These are phyloP conservation scores for Pyrenophora teres DNA, from an alignment of 2,329 filamentous ascomycete genomes.

Conservation along the genomic window DNA sequence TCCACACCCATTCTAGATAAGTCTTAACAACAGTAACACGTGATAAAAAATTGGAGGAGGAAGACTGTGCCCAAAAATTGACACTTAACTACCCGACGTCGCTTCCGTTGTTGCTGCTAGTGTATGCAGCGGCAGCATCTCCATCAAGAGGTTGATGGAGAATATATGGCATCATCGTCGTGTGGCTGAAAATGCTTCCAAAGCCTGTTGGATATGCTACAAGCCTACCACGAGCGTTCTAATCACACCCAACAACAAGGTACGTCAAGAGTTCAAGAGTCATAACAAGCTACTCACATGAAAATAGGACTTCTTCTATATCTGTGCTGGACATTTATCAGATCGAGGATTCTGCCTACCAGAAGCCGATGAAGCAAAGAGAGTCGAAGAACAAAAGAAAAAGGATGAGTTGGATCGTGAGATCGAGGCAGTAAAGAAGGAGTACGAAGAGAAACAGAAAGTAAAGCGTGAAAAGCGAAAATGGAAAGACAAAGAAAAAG, in stretches of 20 bases:
- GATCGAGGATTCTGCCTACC: slow-evolving; percentile 78
- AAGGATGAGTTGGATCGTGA: slow-evolving; percentile 55
- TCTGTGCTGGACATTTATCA: slow-evolving; percentile 81
- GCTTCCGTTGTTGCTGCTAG: background rate
- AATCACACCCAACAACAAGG: slow-evolving; percentile 88
- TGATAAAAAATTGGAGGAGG: no score
- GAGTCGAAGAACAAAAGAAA: slow-evolving; percentile 59
- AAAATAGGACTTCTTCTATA: slow-evolving; percentile 83
- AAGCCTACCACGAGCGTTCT: slow-evolving; percentile 86
- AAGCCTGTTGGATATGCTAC: slow-evolving; percentile 88
- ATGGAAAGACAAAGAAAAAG: slow-evolving; percentile 57
- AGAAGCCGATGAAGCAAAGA: slow-evolving; percentile 71
- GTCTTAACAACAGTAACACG: no score
- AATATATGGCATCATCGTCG: slow-evolving; percentile 86
- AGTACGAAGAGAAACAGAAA: slow-evolving; percentile 59
- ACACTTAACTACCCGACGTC: background rate
- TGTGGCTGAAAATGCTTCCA: slow-evolving; percentile 82
- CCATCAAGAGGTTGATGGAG: slow-evolving; percentile 51
- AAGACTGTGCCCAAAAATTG: background rate
- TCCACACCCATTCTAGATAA: no score
- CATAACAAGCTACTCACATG: background rate
- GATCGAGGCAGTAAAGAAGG: slow-evolving; percentile 56
- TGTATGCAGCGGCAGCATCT: background rate
- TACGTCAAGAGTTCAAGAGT: slow-evolving; percentile 45
- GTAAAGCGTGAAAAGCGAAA: slow-evolving; percentile 60